Conservation (phyloP, 2,329 filamentous ascomycete species). For the Epichloe typhina region DNA sequence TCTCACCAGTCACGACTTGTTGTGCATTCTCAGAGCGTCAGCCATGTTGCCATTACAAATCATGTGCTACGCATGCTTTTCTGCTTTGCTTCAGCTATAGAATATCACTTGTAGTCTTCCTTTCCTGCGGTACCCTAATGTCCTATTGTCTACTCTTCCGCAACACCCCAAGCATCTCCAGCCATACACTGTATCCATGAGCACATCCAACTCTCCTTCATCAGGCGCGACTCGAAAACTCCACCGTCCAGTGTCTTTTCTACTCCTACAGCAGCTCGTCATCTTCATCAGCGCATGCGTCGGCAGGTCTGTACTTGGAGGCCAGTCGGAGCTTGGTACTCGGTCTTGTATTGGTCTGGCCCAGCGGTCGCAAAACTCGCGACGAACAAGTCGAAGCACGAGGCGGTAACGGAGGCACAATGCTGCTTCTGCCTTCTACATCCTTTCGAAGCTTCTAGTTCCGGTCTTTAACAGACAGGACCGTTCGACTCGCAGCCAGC, state of each 20-base stretch:
- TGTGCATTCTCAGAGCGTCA: too few species aligned
- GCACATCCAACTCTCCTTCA: neutral
- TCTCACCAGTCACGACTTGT: too few species aligned
- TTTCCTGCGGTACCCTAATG: too few species aligned
- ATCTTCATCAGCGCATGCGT: neutral
- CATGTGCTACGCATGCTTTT: too few species aligned
- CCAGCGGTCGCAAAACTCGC: neutral
- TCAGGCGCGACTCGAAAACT: neutral
- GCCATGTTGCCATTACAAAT: too few species aligned
- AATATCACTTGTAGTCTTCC: too few species aligned
- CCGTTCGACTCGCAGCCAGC: slow-evolving; percentile 9
- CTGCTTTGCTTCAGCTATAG: too few species aligned
- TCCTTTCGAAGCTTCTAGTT: slow-evolving; percentile 11
- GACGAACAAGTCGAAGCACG: neutral
- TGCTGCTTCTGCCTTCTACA: neutral
- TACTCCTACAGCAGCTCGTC: slow-evolving; percentile 3
- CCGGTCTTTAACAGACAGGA: slow-evolving; percentile 14
- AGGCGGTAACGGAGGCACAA: neutral
- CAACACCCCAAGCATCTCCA: neutral
- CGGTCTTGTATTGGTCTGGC: neutral
- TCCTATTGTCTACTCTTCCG: neutral
- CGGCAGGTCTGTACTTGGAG: neutral
- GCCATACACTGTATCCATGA: neutral
- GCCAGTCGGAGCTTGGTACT: neutral
- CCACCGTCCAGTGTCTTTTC: too few species aligned